Evolutionary conservation across 2,329 filamentous ascomycete genomes (phyloP), one percentile per base, ranked within the genome.

Genomic region (Rhynchosporium graminicola): DNA sequence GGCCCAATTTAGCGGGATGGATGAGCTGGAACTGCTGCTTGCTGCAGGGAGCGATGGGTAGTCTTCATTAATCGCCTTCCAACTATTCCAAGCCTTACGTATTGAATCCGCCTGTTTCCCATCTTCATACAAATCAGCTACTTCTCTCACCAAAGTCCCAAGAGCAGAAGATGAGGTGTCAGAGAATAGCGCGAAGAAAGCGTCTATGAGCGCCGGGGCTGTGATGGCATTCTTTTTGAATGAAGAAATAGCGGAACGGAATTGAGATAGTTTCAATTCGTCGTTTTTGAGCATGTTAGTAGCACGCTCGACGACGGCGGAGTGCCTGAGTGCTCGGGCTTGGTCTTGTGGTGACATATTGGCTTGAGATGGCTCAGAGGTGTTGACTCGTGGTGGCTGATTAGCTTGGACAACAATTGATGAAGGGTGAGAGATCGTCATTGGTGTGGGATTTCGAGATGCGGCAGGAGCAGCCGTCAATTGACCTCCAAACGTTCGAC

Each of bases 41-140:
- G 91, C 83, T 0, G 89, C 89, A 1, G 94, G 93, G 0, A 98
- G 80, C 1, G 90, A 91, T 0, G 94, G 94, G 69, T 97, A 98
- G 74, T 97, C 93, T 76, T 97, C 93, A 68, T 96, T 96, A 77
- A 96, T 95, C 43, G 92, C 92, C 52, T 91, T 91, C 91, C 94
- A 97, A 76, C 97, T 91, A 69, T 92, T 91, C 92, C 94, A 97
- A 1, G 93, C 91, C 70, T 89, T 89, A 31, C 92, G 84, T 3
- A 99, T 79, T 0, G 80, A 82, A 58, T 89, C 87, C 1, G 86
- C 86, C 74, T 96, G 97, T 20, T 76, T 74, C 56, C 88, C 83
- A 69, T 96, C 89, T 69, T 99, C 94, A 70, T 95, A 98, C 10
- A 99, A 86, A 58, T 98, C 94, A 4, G 94, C 90, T 3, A 97